Evolutionary conservation across 805 yeast species (phyloP).

Genomic region (Candida tammaniensis): DNA sequence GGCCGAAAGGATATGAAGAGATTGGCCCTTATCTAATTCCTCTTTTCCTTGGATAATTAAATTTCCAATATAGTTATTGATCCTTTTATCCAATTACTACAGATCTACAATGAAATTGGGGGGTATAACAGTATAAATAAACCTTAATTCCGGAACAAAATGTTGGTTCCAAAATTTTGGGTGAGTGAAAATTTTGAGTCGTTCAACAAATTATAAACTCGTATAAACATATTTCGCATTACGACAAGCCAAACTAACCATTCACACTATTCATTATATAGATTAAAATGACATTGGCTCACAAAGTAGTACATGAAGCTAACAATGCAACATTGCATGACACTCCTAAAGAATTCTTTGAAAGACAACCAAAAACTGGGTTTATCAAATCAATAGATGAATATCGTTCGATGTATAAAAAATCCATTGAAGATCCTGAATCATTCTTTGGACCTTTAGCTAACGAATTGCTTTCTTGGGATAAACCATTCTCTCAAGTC

Average conservation of each 20-base stretch:
- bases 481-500: conserved; percentile 66
- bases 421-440: conserved; percentile 78
- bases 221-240: conserved; percentile 3
- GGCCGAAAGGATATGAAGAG: conserved; percentile 6
- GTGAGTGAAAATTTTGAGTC: conserved; percentile 6
- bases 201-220: conserved; percentile 3
- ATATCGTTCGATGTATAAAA: conserved; percentile 64
- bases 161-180: conserved; percentile 5
- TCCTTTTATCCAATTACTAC: no score
- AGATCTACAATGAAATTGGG: no score
- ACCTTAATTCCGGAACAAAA: conserved; percentile 2
- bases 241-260: not conserved
- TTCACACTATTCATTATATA: not conserved
- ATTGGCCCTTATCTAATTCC: conserved; percentile 3
- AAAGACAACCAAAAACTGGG: conserved; percentile 60
- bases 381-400: conserved; percentile 61
- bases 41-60: not conserved
- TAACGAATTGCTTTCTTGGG: conserved; percentile 73
- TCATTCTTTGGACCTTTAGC: conserved; percentile 80
- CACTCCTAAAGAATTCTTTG: conserved; percentile 54
- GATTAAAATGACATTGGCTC: conserved; percentile 2
- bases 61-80: not conserved
- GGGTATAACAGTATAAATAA: no score
- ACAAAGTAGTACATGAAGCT: conserved; percentile 53
- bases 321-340: conserved; percentile 47